phyloP scores from a whole-genome alignment of 2,329 filamentous ascomycete genomes.

The Pestalotiopsis sp. region DNA sequence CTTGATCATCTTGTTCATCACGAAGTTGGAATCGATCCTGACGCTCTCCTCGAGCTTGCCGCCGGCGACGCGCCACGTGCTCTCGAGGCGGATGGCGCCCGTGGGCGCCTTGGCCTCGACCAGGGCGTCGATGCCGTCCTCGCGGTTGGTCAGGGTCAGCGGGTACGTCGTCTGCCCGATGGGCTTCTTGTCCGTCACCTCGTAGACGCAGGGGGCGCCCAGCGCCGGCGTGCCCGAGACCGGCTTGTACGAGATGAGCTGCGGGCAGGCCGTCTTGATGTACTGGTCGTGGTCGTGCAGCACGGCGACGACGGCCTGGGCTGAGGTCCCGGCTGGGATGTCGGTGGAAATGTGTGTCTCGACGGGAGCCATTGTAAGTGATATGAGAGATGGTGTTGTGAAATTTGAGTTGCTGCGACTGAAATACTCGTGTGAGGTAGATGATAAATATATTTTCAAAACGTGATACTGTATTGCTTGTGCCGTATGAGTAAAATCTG shows the following conservation, averaged over 20 bases:
- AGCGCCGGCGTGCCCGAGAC: constrained; percentile 15
- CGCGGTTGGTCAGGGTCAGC: constrained; percentile 27
- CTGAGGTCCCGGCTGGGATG: constrained; percentile 24
- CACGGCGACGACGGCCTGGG: constrained; percentile 22
- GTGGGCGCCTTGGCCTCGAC: constrained; percentile 27
- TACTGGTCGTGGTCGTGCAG: constrained; percentile 51
- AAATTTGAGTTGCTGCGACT: background rate
- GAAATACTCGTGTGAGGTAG: background rate
- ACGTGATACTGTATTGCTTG: background rate
- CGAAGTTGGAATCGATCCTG: constrained; percentile 27
- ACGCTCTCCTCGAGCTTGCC: constrained; percentile 25
- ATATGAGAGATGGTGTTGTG: background rate
- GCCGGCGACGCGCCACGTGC: constrained; percentile 14
- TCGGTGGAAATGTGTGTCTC: constrained; percentile 43
- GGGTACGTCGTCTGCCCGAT: constrained; percentile 35
- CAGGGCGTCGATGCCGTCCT: constrained; percentile 25
- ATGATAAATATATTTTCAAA: background rate
- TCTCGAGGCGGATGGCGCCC: constrained; percentile 21
- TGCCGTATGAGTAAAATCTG: background rate
- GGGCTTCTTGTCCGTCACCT: constrained; percentile 36
- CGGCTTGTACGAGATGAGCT: constrained; percentile 23
- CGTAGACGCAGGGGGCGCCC: constrained; percentile 22
- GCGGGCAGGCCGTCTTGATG: constrained; percentile 27
- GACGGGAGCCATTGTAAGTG: constrained; percentile 19
- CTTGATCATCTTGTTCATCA: constrained; percentile 30